Evolutionary conservation across 1,284 basidiomycete species (phyloP).

Genomic region (Ustanciosporium gigantosporum): DNA sequence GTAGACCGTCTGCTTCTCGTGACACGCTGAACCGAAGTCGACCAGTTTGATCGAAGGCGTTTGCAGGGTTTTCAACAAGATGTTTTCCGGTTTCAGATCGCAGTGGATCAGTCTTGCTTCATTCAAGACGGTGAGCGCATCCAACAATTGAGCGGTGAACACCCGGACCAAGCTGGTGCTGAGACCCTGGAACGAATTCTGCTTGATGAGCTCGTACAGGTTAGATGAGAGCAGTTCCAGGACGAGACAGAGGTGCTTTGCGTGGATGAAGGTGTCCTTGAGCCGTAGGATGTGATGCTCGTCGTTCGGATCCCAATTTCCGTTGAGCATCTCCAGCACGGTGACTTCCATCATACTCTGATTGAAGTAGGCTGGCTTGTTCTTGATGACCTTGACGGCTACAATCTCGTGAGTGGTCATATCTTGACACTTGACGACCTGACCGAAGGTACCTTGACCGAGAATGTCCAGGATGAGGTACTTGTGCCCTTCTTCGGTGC

Average conservation of each 20-base stretch:
- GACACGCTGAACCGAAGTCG: slow-evolving; percentile 97
- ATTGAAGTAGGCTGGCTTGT: slow-evolving; percentile 98
- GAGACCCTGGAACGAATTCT: slow-evolving; percentile 97
- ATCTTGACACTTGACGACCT: slow-evolving; percentile 99
- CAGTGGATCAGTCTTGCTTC: slow-evolving; percentile 96
- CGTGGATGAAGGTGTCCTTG: slow-evolving; percentile 94
- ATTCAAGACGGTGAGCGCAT: slow-evolving; percentile 88
- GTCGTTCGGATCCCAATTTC: slow-evolving; percentile 74
- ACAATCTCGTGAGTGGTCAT: slow-evolving; percentile 98
- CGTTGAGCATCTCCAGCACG: slow-evolving; percentile 77
- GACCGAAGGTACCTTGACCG: slow-evolving; percentile 97
- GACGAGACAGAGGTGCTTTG: slow-evolving; percentile 92
- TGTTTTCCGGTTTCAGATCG: slow-evolving; percentile 77
- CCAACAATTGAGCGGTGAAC: slow-evolving; percentile 92
- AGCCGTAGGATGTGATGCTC: slow-evolving; percentile 95
- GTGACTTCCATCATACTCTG: slow-evolving; percentile 99
- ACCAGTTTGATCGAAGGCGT: slow-evolving; percentile 99
- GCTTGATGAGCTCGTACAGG: slow-evolving; percentile 98
- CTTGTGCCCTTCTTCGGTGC: slow-evolving; percentile 65
- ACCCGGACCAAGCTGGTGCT: slow-evolving; percentile 96
- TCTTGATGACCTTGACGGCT: slow-evolving; percentile 98
- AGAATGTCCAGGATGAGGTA: slow-evolving; percentile 97
- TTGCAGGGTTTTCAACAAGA: slow-evolving; percentile 68
- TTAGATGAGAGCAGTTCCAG: slow-evolving; percentile 97
- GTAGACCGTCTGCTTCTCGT: slow-evolving; percentile 97